Base-by-base conservation (phyloP, 106 monocot species). In the Xerophyta viscosa region DNA sequence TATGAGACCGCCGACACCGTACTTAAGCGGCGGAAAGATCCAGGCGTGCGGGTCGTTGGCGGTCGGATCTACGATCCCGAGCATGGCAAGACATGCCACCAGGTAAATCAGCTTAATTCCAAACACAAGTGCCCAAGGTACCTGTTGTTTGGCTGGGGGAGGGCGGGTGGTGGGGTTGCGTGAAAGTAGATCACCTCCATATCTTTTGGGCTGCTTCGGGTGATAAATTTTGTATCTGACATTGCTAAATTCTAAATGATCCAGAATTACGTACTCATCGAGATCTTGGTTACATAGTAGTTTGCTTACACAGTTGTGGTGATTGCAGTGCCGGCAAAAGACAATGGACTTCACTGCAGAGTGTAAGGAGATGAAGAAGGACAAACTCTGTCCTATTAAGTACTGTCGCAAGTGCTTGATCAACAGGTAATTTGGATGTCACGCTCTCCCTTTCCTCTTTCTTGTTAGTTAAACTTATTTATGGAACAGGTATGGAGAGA, bases 321-420 rank as follows among this genome's bases (percentile, higher is more conserved):
- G 22, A 27, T 11, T 57, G 37, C 54, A 87, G 87, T 87, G 87
- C 42, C 87, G 87, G 36, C 81, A 82, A 63, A 79, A 72, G 69
- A 81, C 77, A 0, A 71, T 37, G 64, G 74, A 74, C 27, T 64
- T 75, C 13, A 20, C 55, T 2, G 81, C 68, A 7, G 2, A 52
- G 0, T 82, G 87, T 52, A 66, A 68, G 68, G 65, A 67, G 24
- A 5, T 54, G 10, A 61, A 30, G 44, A 55, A 46, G 24, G 57
- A 53, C 24, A 78, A 78, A 60, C 24, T 27, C 0, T 88, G 87
- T 55, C 24, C 75, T 6, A 61, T 82, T 18, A 44, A 46, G 21
- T 82, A 57, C 58, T 88, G 87, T 58, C 62, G 58, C 58, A 82
- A 72, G 24, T 88, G 87, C 54, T 78, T 88, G 39, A 46, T 78